Base-by-base conservation (phyloP, 805 yeast species). In the Kodamaea kakaduensis region DNA sequence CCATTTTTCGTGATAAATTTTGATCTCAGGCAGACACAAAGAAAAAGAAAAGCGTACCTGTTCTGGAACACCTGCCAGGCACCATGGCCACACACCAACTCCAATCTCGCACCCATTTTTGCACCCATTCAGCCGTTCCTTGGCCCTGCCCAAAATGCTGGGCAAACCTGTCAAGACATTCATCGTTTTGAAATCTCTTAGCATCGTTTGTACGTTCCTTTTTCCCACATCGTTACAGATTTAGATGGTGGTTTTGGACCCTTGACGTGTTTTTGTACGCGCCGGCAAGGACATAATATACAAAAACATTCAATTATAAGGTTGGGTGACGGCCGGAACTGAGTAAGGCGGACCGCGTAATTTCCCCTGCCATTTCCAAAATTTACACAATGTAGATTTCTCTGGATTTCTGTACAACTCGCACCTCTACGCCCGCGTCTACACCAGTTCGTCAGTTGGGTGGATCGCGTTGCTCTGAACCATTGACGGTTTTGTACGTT, bases 211-310 rank as follows among this genome's bases (percentile, higher is more conserved):
- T 19, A 9, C 9, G 22, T 9, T 19, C 22, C 22, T 19, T 7
- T 19, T 19, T 19, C 22, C 25, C 13, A 9, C 8, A 6, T 26
- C 19, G 29, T 8, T 16, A 18, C 29, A 26, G 6, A 26, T 26
- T 26, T 5, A 26, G 29, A 26, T 15, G 18, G 12, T 26, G 29
- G 29, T 26, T 26, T 26, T 26, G 29, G 29, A 26, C 29, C 29
- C 27, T 15, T 15, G n/a, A n/a, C 7, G n/a, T 16, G 5, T 6
- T 16, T 26, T 26, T 26, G 29, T 26, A 19, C 29, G 29, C 29
- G 29, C 22, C 6, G 6, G n/a, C n/a, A n/a, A n/a, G n/a, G n/a
- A n/a, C n/a, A n/a, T n/a, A n/a, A n/a, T n/a, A n/a, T n/a, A n/a
- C n/a, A n/a, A n/a, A n/a, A n/a, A n/a, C n/a, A n/a, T n/a, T n/a